Conservation (phyloP, 306 rosid species). For the Cucumis cinereus region DNA sequence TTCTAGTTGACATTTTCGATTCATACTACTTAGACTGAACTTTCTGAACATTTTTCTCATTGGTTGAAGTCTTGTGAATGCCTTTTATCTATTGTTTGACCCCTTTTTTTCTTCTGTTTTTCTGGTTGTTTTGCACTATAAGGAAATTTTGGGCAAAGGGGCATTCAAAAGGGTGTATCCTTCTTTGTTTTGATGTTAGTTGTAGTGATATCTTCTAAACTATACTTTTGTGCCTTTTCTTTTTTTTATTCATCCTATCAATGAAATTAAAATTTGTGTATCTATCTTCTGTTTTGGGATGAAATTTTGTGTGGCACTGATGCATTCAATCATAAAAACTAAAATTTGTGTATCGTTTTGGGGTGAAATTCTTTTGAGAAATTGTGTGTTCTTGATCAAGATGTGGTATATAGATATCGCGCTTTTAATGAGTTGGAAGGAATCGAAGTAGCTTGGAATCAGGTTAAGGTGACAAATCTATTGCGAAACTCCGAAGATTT, state of each 20-base stretch:
- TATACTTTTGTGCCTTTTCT: neutral
- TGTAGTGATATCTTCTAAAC: neutral
- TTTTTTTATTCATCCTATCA: neutral
- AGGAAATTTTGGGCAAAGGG: slow-evolving; percentile 79
- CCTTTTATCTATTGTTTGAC: neutral
- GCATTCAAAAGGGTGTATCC: slow-evolving; percentile 99
- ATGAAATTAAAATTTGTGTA: neutral
- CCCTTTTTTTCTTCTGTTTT: neutral
- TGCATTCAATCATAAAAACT: neutral
- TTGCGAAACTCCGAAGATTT: slow-evolving; percentile 67
- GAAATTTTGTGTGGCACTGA: neutral
- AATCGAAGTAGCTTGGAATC: slow-evolving; percentile 99
- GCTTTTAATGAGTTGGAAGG: slow-evolving; percentile 97
- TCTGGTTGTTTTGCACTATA: slow-evolving; percentile 50
- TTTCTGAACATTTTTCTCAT: neutral
- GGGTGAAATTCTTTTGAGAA: neutral
- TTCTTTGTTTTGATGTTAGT: slow-evolving; percentile 14
- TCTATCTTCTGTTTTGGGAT: neutral
- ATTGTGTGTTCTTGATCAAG: slow-evolving; percentile 34
- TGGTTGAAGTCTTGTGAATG: neutral
- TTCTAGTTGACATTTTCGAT: neutral
- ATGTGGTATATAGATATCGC: slow-evolving; percentile 54
- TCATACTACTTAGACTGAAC: neutral
- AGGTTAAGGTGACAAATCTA: slow-evolving; percentile 78
- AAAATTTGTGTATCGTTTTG: neutral